Evolutionary conservation across 129 eudicot species (phyloP), one percentile per base, ranked within the genome.

Genomic region (Pittosporum tobira): DNA sequence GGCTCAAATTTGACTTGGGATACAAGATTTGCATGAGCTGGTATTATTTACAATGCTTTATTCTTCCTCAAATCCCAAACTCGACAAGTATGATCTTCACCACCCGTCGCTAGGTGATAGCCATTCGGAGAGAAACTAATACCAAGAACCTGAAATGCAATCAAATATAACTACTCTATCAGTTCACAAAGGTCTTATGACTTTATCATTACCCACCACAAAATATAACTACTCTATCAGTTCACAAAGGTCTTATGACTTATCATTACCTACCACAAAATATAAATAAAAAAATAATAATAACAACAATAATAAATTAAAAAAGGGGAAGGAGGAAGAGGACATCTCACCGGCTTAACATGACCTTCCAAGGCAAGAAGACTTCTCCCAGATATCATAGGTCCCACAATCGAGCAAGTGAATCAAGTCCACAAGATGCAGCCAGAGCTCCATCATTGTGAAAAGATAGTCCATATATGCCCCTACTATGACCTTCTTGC

Each of bases 401-500:
- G 69, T 91, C 99, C 99, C 96, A 91, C 9, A 91, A 96, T 54
- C 99, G 94, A 42, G 90, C 90, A 70, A 91, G 91, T n/a, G 96
- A 72, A 76, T 91, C 99, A 18, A 91, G 80, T 20, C 99, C 99
- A 56, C 94, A 86, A 21, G 96, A 87, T 30, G 96, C 96, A 1
- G 77, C 96, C 66, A 91, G 51, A 18, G 99, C 83, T 53, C 99
- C 99, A 68, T 91, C 99, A 50, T 67, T 81, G 51, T 91, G 99
- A 69, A 91, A 91, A 62, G 90, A 50, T 27, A 87, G 22, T 28
- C 96, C 99, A 68, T 91, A 91, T 7, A 91, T 81, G 67, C 99
- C 84, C 72, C 99, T 80, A 63, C 99, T 91, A 34, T 91, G 99
- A 61, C 99, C 96, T 79, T 91, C 99, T 75, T 91, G 99, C 42